phyloP scores from a whole-genome alignment of 306 rosid genomes.

The Vigna trinervia region DNA sequence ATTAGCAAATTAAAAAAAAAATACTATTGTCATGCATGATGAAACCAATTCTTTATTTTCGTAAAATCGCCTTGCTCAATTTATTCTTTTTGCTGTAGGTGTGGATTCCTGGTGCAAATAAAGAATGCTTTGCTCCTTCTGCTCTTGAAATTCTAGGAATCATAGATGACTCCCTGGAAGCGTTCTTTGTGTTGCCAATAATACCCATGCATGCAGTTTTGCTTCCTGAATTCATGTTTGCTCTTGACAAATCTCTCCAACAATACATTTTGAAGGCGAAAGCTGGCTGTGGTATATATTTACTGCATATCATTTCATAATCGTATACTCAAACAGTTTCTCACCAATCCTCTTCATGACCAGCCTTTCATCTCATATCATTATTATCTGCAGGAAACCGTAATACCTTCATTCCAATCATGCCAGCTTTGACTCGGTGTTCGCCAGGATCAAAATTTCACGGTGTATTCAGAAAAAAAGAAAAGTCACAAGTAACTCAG shows the following conservation, averaged over 20 bases:
- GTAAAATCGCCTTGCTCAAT: too few species aligned
- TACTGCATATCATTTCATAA: constrained; percentile 25
- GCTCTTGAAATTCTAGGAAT: constrained; percentile 71
- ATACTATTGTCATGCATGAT: too few species aligned
- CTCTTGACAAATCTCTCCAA: constrained; percentile 80
- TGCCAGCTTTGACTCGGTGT: constrained; percentile 88
- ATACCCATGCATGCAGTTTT: constrained; percentile 63
- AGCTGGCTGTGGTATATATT: constrained; percentile 72
- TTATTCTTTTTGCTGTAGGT: constrained; percentile 47
- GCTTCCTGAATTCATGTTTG: constrained; percentile 69
- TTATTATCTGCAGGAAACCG: constrained; percentile 62
- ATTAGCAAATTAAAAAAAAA: too few species aligned
- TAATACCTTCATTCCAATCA: constrained; percentile 61
- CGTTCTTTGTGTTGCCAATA: constrained; percentile 76
- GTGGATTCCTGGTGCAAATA: constrained; percentile 76
- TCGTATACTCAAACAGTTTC: constrained; percentile 7
- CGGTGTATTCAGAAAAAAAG: constrained; percentile 75
- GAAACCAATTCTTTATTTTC: too few species aligned
- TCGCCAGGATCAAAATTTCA: constrained; percentile 67
- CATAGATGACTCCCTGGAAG: constrained; percentile 74
- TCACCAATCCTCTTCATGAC: constrained; percentile 19
- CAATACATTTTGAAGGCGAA: constrained; percentile 69
- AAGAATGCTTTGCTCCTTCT: constrained; percentile 76
- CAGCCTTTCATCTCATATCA: constrained; percentile 29
- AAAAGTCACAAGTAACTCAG: constrained; percentile 55